Evolutionary conservation across 768 basidiomycete genomes (phyloP).

Genomic region (Pisolithus marmoratus): DNA sequence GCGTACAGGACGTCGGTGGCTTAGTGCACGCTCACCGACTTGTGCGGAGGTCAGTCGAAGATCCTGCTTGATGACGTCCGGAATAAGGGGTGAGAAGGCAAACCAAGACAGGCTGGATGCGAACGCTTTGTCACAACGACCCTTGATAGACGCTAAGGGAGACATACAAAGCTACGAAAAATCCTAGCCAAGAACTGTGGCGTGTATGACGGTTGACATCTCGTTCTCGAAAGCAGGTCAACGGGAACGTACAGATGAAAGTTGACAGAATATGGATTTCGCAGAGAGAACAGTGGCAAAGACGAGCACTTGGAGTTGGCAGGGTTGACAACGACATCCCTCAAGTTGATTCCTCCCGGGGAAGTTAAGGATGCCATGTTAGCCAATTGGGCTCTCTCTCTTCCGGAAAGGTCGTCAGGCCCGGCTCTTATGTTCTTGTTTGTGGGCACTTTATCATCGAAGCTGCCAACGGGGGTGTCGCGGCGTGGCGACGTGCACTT

Average conservation of each 20-base stretch:
- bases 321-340: constrained; percentile 34
- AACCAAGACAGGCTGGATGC: constrained; percentile 41
- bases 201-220: background rate
- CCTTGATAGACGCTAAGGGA: background rate
- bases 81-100: constrained; percentile 56
- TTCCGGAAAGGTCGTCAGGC: too few relatives aligned
- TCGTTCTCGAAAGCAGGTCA: too few relatives aligned
- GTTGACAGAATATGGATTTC: constrained; percentile 40
- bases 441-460: too few relatives aligned
- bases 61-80: constrained; percentile 49
- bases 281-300: constrained; percentile 44
- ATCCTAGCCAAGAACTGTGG: constrained; percentile 35
- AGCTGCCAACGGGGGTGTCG: too few relatives aligned
- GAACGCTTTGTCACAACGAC: constrained; percentile 1
- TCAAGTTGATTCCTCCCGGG: constrained; percentile 3
- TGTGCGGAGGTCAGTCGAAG: constrained; percentile 42
- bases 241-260: constrained; percentile 42
- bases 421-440: too few relatives aligned
- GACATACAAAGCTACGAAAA: constrained; percentile 44
- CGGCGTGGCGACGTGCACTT: background rate
- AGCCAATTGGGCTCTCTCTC: background rate
- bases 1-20: background rate
- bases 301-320: constrained; percentile 48
- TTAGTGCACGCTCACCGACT: constrained; percentile 27
- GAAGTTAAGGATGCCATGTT: constrained; percentile 5